Percentiles rank a stretch among this genome's conserved stretches.
Conservation (phyloP, 331 rosid genomes). For the Prunus yedoensis region DNA sequence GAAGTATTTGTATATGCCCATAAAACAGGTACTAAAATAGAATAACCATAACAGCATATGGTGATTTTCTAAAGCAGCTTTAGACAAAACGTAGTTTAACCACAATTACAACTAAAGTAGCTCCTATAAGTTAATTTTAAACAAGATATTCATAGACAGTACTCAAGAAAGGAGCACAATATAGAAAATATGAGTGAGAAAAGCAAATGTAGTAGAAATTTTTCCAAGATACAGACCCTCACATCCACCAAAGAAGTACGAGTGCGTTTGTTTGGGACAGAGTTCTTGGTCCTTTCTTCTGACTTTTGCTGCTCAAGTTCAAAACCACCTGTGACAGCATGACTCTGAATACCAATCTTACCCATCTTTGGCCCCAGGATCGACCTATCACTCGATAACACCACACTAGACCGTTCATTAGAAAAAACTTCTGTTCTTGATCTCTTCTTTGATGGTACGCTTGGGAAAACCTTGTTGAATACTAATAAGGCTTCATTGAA, state of each 20-base stretch:
- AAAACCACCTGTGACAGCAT: constrained; percentile 51
- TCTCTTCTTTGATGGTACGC: constrained; percentile 79
- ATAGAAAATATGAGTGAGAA: not conserved
- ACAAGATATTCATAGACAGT: not conserved
- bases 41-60: not conserved
- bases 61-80: constrained; percentile 1
- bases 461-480: constrained; percentile 76
- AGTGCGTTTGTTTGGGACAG: constrained; percentile 80
- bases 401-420: constrained; percentile 56
- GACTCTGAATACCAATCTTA: constrained; percentile 76
- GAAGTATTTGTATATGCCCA: constrained; percentile 1
- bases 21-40: not conserved
- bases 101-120: not conserved
- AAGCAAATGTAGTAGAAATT: not conserved
- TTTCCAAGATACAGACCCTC: constrained; percentile 46
- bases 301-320: constrained; percentile 83
- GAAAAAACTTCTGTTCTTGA: constrained; percentile 76
- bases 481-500: constrained; percentile 67
- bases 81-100: not conserved
- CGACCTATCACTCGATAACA: constrained; percentile 63
- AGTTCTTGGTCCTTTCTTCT: constrained; percentile 71
- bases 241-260: constrained; percentile 85
- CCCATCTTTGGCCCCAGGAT: constrained; percentile 57
- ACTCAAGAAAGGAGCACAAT: not conserved
- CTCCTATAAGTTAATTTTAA: not conserved